Base-by-base conservation (phyloP, 1,284 basidiomycete genomes). In the Rhodotorula glutinis region DNA sequence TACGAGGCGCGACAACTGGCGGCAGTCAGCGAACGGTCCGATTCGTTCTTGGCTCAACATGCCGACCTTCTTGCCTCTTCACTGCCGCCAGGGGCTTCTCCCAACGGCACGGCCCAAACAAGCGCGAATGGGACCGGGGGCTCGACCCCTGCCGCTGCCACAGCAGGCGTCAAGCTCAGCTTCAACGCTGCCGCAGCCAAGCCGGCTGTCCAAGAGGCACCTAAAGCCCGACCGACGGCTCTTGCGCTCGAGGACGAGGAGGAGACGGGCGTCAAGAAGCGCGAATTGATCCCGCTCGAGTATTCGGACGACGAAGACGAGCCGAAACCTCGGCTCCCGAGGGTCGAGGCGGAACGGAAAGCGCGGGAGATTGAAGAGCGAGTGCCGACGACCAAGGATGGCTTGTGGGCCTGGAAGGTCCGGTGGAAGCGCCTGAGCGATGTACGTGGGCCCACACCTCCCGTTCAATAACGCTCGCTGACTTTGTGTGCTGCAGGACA, bases 231-330 rank as follows among this genome's bases (percentile, higher is more conserved):
- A 53, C 62, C 67, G 41, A 60, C 62, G 3, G 75, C 72, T 51
- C 46, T 77, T 4, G 73, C 72, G 25, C 65, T 70, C 21, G 74
- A 65, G 30, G 75, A 75, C 30, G 76, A 77, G 19, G 76, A 78
- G 43, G 77, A 78, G 17, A 75, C 76, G 25, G 72, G 65, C n/a
- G 68, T 70, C 61, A 72, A 73, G 61, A 76, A 75, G 69, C 63
- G 77, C 30, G 73, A 70, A 52, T 66, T 78, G 21, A 75, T 78
- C 52, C 76, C 76, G 41, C 65, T 78, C 17, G 72, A 63, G 40
- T 78, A 78, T 58, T 75, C 74, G 59, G 77, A 78, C 61, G 77
- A 77, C 33, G 76, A 77, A 51, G 70, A 65, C 40, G 74, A 67
- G 58, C 65, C 57, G 51, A 72, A 73, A 62, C 65, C 75, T 55